Percentiles rank a stretch among this genome's conserved stretches.
Conservation (phyloP, 2,329 filamentous ascomycete genomes). For the Aspergillus sp. region DNA sequence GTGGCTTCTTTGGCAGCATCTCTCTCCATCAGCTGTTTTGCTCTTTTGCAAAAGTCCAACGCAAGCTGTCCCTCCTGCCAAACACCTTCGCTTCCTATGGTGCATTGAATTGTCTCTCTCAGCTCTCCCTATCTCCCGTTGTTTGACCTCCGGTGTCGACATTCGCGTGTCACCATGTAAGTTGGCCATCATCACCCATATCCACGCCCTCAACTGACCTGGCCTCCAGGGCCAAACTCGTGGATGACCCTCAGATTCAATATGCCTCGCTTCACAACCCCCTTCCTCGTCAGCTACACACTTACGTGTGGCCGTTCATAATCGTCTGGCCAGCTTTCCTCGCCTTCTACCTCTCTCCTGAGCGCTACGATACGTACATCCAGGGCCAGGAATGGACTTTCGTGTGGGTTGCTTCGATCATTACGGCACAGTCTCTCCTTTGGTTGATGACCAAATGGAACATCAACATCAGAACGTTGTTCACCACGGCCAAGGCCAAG, state of each 20-base stretch:
- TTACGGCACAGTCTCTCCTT: constrained; percentile 80
- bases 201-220: constrained; percentile 10
- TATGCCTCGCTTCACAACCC: constrained; percentile 84
- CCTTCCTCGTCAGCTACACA: constrained; percentile 73
- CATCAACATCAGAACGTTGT: constrained; percentile 76
- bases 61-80: not conserved
- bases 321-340: constrained; percentile 92
- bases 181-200: constrained; percentile 11
- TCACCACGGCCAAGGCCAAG: constrained; percentile 71
- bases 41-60: not conserved
- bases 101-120: constrained; percentile 14
- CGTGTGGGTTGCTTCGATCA: constrained; percentile 84
- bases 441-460: constrained; percentile 99
- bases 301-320: constrained; percentile 90
- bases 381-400: constrained; percentile 97
- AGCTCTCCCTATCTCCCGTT: constrained; percentile 12
- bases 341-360: constrained; percentile 76
- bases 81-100: constrained; percentile 22
- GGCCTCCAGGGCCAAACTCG: constrained; percentile 68
- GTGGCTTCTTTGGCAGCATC: constrained; percentile 23
- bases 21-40: constrained; percentile 1
- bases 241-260: constrained; percentile 88
- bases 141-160: constrained; percentile 29
- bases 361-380: constrained; percentile 87
- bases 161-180: constrained; percentile 32